These are phyloP conservation scores for Escovopsis weberi DNA, from an alignment of 2,329 filamentous ascomycete species.

Conservation along the genomic window DNA sequence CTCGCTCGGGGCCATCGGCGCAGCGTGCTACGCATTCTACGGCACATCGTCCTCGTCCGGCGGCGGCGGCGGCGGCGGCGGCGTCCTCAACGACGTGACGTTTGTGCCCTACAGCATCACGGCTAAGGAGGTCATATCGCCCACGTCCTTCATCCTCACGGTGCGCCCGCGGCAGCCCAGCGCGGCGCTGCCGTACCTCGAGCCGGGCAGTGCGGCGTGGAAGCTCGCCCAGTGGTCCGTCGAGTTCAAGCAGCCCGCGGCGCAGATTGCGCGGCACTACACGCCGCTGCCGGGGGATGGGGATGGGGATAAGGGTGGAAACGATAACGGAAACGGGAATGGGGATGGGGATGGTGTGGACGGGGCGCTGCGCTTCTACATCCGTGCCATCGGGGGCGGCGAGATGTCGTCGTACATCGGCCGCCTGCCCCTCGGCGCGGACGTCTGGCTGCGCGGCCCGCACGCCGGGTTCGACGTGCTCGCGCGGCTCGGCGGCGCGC, in stretches of 20 bases:
- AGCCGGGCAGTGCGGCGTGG: conserved; percentile 14
- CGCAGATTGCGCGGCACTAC: conserved; percentile 85
- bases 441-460: conserved; percentile 67
- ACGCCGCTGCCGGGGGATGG: conserved; percentile 58
- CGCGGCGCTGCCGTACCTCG: conserved; percentile 15
- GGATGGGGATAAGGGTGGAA: conserved; percentile 9
- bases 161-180: conserved; percentile 29
- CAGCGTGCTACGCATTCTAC: conserved; percentile 11
- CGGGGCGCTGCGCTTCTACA: conserved; percentile 52
- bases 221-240: conserved; percentile 64
- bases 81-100: conserved; percentile 38
- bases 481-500: conserved; percentile 15
- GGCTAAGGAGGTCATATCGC: conserved; percentile 46
- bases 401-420: conserved; percentile 79
- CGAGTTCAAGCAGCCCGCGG: conserved; percentile 84
- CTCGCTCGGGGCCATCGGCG: conserved; percentile 9
- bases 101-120: conserved; percentile 55
- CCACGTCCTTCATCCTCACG: conserved; percentile 55
- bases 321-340: too few relatives aligned
- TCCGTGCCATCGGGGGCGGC: conserved; percentile 63
- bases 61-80: not conserved
- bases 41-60: too few relatives aligned
- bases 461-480: conserved; percentile 48
- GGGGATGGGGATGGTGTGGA: conserved; percentile 7
- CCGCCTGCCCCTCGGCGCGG: conserved; percentile 43